phyloP scores from a whole-genome alignment of 169 alveolate species.

The Sarcocystis neurona region DNA sequence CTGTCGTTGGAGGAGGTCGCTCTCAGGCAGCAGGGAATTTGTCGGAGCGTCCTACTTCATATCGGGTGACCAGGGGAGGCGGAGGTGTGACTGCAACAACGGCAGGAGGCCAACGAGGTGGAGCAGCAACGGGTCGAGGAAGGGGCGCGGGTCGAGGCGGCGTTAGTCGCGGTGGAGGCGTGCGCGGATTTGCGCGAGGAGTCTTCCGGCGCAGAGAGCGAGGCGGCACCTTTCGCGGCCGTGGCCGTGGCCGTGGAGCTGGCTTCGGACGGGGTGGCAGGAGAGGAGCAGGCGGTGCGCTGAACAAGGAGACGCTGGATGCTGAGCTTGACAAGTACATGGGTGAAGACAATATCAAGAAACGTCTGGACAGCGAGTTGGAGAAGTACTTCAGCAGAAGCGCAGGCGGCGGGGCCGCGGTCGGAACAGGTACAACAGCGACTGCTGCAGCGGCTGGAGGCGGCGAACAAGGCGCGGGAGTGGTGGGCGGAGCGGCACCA shows the following conservation, averaged over 20 bases:
- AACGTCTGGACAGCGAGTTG: constrained; percentile 8
- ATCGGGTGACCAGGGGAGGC: not conserved
- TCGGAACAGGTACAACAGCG: not conserved
- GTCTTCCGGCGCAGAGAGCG: not conserved
- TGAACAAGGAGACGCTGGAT: constrained; percentile 13
- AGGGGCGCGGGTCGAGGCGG: constrained; percentile 27
- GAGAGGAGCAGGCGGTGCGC: not conserved
- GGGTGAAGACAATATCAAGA: constrained; percentile 20
- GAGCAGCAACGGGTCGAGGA: not conserved
- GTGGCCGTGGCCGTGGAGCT: not conserved
- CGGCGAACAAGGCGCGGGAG: too few species aligned
- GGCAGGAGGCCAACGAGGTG: not conserved
- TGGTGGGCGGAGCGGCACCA: constrained; percentile 1
- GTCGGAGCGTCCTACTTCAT: not conserved
- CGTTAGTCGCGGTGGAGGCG: not conserved
- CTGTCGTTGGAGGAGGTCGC: not conserved
- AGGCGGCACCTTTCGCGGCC: constrained; percentile 2
- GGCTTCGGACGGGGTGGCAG: constrained; percentile 6
- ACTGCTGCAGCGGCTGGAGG: not conserved
- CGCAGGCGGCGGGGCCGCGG: constrained; percentile 13
- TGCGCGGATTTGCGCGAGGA: not conserved
- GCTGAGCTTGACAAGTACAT: constrained; percentile 26
- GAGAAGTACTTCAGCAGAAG: constrained; percentile 12
- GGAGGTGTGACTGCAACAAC: not conserved
- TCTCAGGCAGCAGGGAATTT: too few species aligned